Conservation (phyloP, 495 filamentous ascomycete species). For the Monascus purpureus region DNA sequence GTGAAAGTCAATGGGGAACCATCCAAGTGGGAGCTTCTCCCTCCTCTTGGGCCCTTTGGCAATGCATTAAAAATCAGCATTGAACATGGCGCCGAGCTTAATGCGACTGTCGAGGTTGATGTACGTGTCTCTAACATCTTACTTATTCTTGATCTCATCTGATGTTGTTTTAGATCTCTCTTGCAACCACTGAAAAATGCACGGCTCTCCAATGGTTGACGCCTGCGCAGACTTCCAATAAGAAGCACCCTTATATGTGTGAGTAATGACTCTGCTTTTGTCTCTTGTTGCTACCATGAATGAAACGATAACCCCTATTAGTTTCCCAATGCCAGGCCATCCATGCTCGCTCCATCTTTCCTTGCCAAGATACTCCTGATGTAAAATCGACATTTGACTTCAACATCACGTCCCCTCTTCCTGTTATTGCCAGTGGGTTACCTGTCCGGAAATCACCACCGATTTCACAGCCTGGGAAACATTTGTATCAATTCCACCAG, state of each 20-base stretch:
- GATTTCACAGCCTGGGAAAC: slow-evolving; percentile 21
- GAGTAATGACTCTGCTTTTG: slow-evolving; percentile 11
- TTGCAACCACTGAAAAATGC: slow-evolving; percentile 68
- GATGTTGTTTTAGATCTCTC: slow-evolving; percentile 34
- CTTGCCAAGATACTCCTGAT: slow-evolving; percentile 93
- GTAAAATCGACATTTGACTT: slow-evolving; percentile 86
- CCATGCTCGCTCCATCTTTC: slow-evolving; percentile 81
- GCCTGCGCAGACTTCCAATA: slow-evolving; percentile 80
- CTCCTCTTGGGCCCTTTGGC: slow-evolving; percentile 60
- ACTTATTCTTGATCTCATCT: neutral
- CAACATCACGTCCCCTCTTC: slow-evolving; percentile 71
- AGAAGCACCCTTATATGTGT: slow-evolving; percentile 90
- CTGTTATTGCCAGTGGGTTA: slow-evolving; percentile 78
- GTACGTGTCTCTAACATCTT: slow-evolving; percentile 25
- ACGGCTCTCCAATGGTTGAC: slow-evolving; percentile 91
- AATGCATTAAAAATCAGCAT: slow-evolving; percentile 63
- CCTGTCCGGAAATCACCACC: slow-evolving; percentile 40
- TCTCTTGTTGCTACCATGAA: neutral
- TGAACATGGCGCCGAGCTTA: slow-evolving; percentile 44
- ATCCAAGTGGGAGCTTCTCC: slow-evolving; percentile 54
- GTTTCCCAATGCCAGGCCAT: slow-evolving; percentile 96
- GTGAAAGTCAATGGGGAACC: slow-evolving; percentile 48
- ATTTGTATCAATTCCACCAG: slow-evolving; percentile 71
- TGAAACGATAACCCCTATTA: no score
- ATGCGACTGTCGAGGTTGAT: slow-evolving; percentile 47